A percentile compares a stretch with the other conserved stretches of the same genome.
phyloP scores from a whole-genome alignment of 1,284 basidiomycete genomes.

The Irpex lacteus region DNA sequence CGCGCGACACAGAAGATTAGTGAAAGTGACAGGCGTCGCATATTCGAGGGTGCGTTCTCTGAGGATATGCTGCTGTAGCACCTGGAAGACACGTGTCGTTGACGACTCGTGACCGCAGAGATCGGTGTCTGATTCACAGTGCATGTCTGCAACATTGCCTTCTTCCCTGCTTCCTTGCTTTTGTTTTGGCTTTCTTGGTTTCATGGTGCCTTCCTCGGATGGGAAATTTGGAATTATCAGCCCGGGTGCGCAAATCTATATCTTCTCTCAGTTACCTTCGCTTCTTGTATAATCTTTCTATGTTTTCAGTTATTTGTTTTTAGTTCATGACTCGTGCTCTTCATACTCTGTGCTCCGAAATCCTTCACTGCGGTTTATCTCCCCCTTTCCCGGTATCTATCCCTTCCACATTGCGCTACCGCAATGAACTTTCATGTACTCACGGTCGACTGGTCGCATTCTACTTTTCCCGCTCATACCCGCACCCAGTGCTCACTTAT shows the following conservation, averaged over 20 bases:
- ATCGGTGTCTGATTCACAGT: neutral
- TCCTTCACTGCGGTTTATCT: too few species aligned
- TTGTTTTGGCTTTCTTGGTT: constrained; percentile 2
- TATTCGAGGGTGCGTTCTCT: constrained; percentile 61
- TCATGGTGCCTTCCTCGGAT: constrained; percentile 1
- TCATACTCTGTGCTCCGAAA: neutral
- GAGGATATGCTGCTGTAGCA: neutral
- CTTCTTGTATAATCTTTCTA: constrained; percentile 8
- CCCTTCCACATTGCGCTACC: neutral
- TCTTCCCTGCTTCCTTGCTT: neutral
- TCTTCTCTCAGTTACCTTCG: neutral
- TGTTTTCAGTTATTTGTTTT: constrained; percentile 8
- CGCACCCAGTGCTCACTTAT: too few species aligned
- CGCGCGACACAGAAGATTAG: constrained; percentile 76
- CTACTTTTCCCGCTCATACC: neutral
- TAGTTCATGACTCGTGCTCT: constrained; percentile 5
- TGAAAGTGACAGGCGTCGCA: constrained; percentile 63
- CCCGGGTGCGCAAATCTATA: neutral
- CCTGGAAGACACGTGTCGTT: neutral
- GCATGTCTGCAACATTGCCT: neutral
- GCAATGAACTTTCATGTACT: neutral
- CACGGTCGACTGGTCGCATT: neutral
- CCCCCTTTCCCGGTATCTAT: neutral
- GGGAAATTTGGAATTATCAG: neutral
- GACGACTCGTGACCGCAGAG: neutral